phyloP scores from a whole-genome alignment of 345 rosid genomes.

The Xanthoceras sorbifolium region DNA sequence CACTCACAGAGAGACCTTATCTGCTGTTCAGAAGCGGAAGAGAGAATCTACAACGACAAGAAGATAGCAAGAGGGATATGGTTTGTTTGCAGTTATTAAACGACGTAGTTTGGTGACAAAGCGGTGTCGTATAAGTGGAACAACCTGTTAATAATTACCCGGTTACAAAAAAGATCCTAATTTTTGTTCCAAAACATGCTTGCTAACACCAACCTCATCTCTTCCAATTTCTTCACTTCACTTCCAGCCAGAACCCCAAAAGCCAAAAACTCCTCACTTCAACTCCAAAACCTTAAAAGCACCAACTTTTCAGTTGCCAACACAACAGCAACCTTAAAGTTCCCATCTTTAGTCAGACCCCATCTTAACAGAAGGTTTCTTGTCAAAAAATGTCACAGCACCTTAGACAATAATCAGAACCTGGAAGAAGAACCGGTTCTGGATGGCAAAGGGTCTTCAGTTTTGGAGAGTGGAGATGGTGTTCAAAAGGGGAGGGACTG shows the following conservation, averaged over 20 bases:
- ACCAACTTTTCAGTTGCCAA: slow-evolving; percentile 5
- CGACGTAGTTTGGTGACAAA: not conserved
- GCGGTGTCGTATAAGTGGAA: slow-evolving; percentile 11
- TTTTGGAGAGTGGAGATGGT: slow-evolving; percentile 14
- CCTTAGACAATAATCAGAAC: slow-evolving; percentile 47
- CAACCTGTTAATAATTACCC: too few relatives aligned
- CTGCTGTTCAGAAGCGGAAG: slow-evolving; percentile 7
- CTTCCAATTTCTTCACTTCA: slow-evolving; percentile 53
- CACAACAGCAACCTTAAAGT: slow-evolving; percentile 12
- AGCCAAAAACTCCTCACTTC: slow-evolving; percentile 27
- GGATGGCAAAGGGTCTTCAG: slow-evolving; percentile 27
- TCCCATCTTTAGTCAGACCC: slow-evolving; percentile 26
- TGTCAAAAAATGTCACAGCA: slow-evolving; percentile 45
- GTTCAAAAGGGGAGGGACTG: slow-evolving; percentile 57
- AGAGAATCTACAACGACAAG: not conserved
- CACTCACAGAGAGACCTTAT: slow-evolving; percentile 26
- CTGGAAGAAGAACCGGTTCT: slow-evolving; percentile 38
- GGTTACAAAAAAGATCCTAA: not conserved
- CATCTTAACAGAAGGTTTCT: slow-evolving; percentile 26
- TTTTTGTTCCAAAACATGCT: slow-evolving; percentile 32
- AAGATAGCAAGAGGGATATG: not conserved
- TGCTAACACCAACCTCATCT: slow-evolving; percentile 46
- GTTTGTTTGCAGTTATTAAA: not conserved
- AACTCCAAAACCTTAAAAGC: slow-evolving; percentile 13
- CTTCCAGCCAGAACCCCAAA: slow-evolving; percentile 34